phyloP scores from a whole-genome alignment of 129 eudicot species.

The Mikania micrantha region DNA sequence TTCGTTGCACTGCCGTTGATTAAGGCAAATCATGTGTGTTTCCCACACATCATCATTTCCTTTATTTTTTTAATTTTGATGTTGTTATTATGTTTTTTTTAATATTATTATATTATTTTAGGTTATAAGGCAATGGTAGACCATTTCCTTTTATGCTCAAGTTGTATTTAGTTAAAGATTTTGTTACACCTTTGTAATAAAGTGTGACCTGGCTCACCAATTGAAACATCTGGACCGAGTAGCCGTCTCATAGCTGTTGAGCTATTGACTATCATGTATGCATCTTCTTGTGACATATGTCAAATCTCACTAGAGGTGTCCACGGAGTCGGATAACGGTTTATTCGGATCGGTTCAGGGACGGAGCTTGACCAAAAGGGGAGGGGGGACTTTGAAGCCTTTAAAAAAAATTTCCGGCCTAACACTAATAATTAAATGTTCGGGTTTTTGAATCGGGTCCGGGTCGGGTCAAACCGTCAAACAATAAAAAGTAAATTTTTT shows the following conservation, averaged over 20 bases:
- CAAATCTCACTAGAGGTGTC: no score
- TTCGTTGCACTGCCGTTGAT: slow-evolving; percentile 12
- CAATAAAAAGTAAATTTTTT: no score
- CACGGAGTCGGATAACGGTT: no score
- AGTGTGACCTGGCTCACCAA: neutral
- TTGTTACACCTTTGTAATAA: neutral
- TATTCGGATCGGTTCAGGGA: no score
- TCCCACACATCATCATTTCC: neutral
- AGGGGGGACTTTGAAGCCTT: no score
- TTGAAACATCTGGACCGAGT: neutral
- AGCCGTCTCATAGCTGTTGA: neutral
- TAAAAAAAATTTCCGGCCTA: no score
- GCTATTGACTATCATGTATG: no score
- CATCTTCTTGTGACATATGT: no score
- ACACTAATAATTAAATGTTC: no score
- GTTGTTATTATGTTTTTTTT: neutral
- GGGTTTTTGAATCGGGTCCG: no score
- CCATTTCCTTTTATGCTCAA: slow-evolving; percentile 3
- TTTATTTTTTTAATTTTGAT: neutral
- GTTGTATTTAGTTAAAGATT: neutral
- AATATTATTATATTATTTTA: neutral
- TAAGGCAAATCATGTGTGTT: slow-evolving; percentile 18
- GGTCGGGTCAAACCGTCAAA: no score
- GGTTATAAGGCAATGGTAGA: neutral
- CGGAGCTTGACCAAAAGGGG: no score